phyloP scores from a whole-genome alignment of 148 eudicot genomes.

The Nyssa sinensis region DNA sequence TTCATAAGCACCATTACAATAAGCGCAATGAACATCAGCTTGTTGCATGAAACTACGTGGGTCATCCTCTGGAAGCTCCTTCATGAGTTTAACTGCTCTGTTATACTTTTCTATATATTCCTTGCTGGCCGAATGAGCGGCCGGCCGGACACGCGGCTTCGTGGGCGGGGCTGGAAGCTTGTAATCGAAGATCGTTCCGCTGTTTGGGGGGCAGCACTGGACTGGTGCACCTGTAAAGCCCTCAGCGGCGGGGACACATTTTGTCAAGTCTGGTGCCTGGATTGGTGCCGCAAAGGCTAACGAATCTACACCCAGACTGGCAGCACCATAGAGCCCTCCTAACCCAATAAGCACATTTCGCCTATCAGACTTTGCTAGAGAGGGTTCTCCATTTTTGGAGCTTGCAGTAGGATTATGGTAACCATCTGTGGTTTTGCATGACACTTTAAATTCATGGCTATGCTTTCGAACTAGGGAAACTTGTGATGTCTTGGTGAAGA shows the following conservation, averaged over 20 bases:
- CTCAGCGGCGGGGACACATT: slow-evolving; percentile 28
- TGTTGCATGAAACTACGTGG: slow-evolving; percentile 58
- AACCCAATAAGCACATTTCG: slow-evolving; percentile 66
- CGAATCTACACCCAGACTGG: slow-evolving; percentile 50
- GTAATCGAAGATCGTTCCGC: slow-evolving; percentile 26
- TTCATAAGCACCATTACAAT: slow-evolving; percentile 57
- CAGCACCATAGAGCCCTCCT: slow-evolving; percentile 65
- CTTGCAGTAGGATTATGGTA: slow-evolving; percentile 7
- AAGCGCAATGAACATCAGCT: slow-evolving; percentile 66
- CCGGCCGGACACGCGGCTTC: slow-evolving; percentile 35
- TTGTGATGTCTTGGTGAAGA: slow-evolving; percentile 16
- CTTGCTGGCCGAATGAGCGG: slow-evolving; percentile 41
- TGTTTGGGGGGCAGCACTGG: slow-evolving; percentile 49
- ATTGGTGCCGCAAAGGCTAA: slow-evolving; percentile 41
- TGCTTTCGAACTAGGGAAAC: slow-evolving; percentile 18
- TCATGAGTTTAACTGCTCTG: slow-evolving; percentile 42
- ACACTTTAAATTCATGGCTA: slow-evolving; percentile 15
- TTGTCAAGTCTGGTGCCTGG: slow-evolving; percentile 24
- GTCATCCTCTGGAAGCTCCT: slow-evolving; percentile 44
- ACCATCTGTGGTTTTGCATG: slow-evolving; percentile 39
- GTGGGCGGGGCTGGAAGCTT: slow-evolving; percentile 14
- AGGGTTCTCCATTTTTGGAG: too few species aligned
- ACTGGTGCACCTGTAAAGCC: slow-evolving; percentile 9
- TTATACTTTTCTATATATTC: slow-evolving; percentile 33
- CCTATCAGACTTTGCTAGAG: slow-evolving; percentile 50